Evolutionary conservation across 2,329 filamentous ascomycete genomes (phyloP).

Genomic region (Zasmidium citrigriseum): DNA sequence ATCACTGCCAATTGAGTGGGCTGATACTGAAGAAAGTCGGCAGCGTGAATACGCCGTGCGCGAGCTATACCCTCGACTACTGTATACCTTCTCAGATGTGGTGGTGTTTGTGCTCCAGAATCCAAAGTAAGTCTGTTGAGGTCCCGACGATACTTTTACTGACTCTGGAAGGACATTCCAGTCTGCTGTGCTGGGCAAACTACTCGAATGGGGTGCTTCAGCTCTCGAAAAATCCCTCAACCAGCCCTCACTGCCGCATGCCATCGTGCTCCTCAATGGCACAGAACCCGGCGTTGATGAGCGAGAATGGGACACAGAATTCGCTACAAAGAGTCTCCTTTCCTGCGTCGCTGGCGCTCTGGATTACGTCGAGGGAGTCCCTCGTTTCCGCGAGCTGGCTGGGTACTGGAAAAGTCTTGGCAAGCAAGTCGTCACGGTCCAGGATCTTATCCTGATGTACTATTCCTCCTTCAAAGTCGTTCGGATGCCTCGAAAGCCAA

Average conservation of each 20-base stretch:
- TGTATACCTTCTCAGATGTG: constrained; percentile 43
- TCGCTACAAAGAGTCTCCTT: constrained; percentile 44
- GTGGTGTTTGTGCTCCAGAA: constrained; percentile 41
- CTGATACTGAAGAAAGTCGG: constrained; percentile 13
- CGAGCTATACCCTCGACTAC: constrained; percentile 38
- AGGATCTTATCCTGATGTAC: constrained; percentile 50
- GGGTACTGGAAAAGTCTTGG: constrained; percentile 42
- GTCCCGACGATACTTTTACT: not conserved
- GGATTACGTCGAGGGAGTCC: constrained; percentile 21
- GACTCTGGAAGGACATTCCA: not conserved
- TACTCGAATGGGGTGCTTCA: constrained; percentile 51
- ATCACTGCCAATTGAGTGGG: constrained; percentile 20
- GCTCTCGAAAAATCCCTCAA: constrained; percentile 53
- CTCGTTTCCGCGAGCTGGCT: constrained; percentile 39
- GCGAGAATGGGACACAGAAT: constrained; percentile 45
- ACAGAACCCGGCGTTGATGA: constrained; percentile 41
- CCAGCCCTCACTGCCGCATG: constrained; percentile 54
- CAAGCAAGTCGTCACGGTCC: constrained; percentile 41
- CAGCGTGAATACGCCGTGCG: constrained; percentile 35
- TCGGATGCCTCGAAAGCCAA: constrained; percentile 45
- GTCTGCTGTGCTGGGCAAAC: constrained; percentile 9
- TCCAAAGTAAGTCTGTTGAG: constrained; percentile 25
- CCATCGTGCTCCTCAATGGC: constrained; percentile 54
- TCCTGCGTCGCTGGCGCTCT: constrained; percentile 20
- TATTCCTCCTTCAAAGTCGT: constrained; percentile 49